Conservation (phyloP, 176 grass and related monocot species). For the Aechmea fasciata region DNA sequence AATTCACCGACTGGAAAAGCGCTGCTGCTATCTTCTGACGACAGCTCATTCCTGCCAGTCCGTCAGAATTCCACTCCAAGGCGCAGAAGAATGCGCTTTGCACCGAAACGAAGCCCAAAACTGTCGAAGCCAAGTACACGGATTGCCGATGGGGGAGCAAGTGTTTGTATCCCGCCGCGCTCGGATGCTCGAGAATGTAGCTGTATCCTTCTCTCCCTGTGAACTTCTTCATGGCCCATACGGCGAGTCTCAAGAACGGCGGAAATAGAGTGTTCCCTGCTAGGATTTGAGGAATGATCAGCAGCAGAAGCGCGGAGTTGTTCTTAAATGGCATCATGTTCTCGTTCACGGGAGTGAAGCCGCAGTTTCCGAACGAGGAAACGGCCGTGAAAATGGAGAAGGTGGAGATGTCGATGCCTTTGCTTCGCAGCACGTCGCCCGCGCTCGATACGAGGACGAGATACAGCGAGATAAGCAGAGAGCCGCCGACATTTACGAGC, state of each 20-base stretch:
- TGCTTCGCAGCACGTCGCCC: constrained; percentile 32
- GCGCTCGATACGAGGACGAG: constrained; percentile 36
- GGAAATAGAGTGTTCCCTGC: constrained; percentile 49
- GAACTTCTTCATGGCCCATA: constrained; percentile 45
- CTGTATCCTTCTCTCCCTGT: constrained; percentile 40
- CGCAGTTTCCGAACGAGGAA: constrained; percentile 65
- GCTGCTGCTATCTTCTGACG: constrained; percentile 43
- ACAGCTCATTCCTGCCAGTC: constrained; percentile 36
- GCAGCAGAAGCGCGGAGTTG: constrained; percentile 38
- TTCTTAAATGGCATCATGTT: constrained; percentile 66
- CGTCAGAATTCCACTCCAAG: constrained; percentile 51
- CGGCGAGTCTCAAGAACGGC: constrained; percentile 48
- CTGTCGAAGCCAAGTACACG: constrained; percentile 35
- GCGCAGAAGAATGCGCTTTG: constrained; percentile 51
- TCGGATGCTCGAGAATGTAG: constrained; percentile 40
- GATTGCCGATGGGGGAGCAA: constrained; percentile 37
- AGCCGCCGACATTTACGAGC: constrained; percentile 30
- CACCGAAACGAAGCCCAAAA: constrained; percentile 33
- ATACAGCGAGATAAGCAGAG: constrained; percentile 46
- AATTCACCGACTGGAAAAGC: constrained; percentile 62
- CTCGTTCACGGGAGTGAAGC: constrained; percentile 75
- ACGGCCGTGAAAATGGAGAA: constrained; percentile 67
- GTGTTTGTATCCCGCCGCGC: constrained; percentile 36
- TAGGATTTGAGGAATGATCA: constrained; percentile 61
- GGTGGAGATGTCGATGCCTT: constrained; percentile 26